These are phyloP conservation scores for Ettlia oleoabundans DNA, from an alignment of 139 green algal genomes.

Conservation along the genomic window DNA sequence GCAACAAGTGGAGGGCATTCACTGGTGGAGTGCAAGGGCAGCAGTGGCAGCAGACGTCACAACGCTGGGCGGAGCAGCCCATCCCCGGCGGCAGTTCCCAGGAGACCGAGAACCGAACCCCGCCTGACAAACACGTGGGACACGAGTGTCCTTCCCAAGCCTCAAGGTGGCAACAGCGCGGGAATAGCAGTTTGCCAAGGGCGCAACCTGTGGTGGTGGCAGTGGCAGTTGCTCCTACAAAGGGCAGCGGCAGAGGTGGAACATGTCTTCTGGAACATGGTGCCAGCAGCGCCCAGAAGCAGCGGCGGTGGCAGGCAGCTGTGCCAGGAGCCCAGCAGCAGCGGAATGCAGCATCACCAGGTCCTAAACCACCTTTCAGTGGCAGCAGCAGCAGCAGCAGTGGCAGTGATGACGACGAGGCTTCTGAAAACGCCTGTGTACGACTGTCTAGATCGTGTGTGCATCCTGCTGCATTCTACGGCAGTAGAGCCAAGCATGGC, in stretches of 20 bases:
- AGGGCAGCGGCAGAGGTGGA: too few relatives aligned
- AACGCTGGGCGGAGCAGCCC: too few relatives aligned
- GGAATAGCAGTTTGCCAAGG: not conserved
- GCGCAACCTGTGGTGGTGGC: too few relatives aligned
- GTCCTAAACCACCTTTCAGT: not conserved
- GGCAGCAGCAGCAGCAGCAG: too few relatives aligned
- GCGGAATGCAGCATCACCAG: not conserved
- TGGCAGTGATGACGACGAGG: not conserved
- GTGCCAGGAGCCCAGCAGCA: too few relatives aligned
- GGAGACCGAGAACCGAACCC: not conserved
- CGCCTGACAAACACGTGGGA: not conserved
- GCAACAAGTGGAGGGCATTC: conserved; percentile 15
- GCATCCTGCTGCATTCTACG: conserved; percentile 7
- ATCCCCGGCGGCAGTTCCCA: not conserved
- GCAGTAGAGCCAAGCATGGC: not conserved
- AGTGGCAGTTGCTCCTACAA: too few relatives aligned
- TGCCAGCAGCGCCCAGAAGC: not conserved
- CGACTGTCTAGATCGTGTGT: not conserved
- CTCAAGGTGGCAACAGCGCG: not conserved
- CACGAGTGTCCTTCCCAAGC: not conserved
- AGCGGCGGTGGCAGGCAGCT: not conserved
- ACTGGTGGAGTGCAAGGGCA: not conserved
- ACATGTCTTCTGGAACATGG: too few relatives aligned
- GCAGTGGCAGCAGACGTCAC: too few relatives aligned
- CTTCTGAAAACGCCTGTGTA: too few relatives aligned